Evolutionary conservation across 139 green algal genomes (phyloP), one percentile per base, ranked within the genome.

Genomic region (Coelastrella sp.): DNA sequence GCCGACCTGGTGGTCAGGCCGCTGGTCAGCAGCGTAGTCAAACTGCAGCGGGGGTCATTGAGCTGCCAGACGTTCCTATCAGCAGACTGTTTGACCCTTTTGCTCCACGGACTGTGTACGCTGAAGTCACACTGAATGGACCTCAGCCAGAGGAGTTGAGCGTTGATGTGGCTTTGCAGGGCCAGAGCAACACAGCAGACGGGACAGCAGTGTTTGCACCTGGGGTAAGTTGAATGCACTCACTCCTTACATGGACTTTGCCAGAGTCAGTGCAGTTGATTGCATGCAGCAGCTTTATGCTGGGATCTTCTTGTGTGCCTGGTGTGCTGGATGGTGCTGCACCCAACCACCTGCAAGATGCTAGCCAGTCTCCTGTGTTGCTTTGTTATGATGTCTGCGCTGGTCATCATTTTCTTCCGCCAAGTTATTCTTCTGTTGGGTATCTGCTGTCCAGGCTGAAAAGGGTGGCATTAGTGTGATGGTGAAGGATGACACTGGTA

Each of bases 61-160:
- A 17, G 32, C 38, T 82, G 71, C 79, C 79, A 25, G 41, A 41
- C n/a, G 27, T 85, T 4, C 79, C 79, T 0, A 48, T 21, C 27
- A 76, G 60, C 13, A 51, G 11, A 25, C 80, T 91, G 51, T 91
- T 88, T 79, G 88, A 91, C 51, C 81, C 79, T 4, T 32, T 64
- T 0, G 79, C 84, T 11, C 88, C 88, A 2, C 37, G 51, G 23
- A 71, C 75, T 25, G 51, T 69, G 35, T 43, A 45, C n/a, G 75
- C 51, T 40, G 34, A 71, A 21, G 23, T 82, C 7, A 17, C 15
- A 19, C 53, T 82, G 51, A 25, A 17, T 37, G 75, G 51, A 11
- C 51, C 35, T 5, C 34, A 53, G 2, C 17, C 35, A 27, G 75
- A 82, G 23, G 53, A n/a, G 3, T 53, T 82, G 21, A 6, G 2